Base-by-base conservation (phyloP, 192 early-diverging fungal genomes). In the Martensiomyces pterosporus region DNA sequence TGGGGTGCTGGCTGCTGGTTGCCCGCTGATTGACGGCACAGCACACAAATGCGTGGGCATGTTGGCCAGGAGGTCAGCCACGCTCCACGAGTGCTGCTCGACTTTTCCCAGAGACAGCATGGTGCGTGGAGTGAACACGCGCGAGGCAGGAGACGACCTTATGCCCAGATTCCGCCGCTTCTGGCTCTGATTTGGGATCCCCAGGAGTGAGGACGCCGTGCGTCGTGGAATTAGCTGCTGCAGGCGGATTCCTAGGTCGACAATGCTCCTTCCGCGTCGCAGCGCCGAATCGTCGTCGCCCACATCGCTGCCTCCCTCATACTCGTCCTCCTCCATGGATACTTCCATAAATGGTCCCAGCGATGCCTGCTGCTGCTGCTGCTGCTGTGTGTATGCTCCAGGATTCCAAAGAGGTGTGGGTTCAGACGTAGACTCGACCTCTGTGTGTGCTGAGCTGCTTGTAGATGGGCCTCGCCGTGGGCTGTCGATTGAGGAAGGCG, bases 141-240 rank as follows among this genome's bases (percentile, higher is more conserved):
- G 18, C n/a, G n/a, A n/a, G n/a, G n/a, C n/a, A n/a, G n/a, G n/a
- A n/a, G 48, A 14, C 47, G 24, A 26, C 37, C 10, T 25, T 9
- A 35, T 25, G 8, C 43, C 4, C 25, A 5, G 55, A 37, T 18
- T 37, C 47, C 14, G 46, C 15, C n/a, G 22, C 29, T 9, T n/a
- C n/a, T n/a, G n/a, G n/a, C n/a, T n/a, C n/a, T n/a, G n/a, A n/a
- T 10, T 16, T 24, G 39, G 16, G 39, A 38, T 47, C 14, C 21
- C 39, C 55, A 35, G n/a, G n/a, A 42, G 18, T 25, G 24, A 39
- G 2, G 46, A 23, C 21, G 27, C 56, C 12, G 41, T 39, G 27
- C 53, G 57, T n/a, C 69, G 69, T 4, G 69, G 69, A 34, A 73
- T 65, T 17, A 73, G 41, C 37, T 66, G 62, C 53, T 73, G 62